Evolutionary conservation across 2,329 filamentous ascomycete genomes (phyloP), one percentile per base, ranked within the genome.

Genomic region (Cladosporium colombiae): DNA sequence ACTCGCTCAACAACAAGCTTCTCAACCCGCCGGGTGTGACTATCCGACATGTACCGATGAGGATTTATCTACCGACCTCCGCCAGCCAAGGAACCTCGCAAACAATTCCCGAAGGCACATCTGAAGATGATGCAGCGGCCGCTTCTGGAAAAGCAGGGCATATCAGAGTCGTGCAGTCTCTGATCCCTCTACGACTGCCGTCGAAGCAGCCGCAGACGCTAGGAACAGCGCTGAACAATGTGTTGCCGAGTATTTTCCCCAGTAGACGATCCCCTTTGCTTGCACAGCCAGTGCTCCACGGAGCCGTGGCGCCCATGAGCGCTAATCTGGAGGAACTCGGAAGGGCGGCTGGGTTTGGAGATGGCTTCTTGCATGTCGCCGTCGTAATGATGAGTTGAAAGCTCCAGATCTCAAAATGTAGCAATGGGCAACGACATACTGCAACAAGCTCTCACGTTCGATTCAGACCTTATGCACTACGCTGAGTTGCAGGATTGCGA

Each of bases 361-460:
- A 99, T 79, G 95, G 95, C 0, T 99, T 93, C 90, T 78, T 97
- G 29, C 92, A 92, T 77, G 79, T 97, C 50, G 91, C 92, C 62
- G 86, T 97, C 5, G 84, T 89, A 23, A 89, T 96, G 81, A 83
- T 92, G 74, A 81, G 80, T 16, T 85, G 74, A 78, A 18, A 49
- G 37, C 4, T 8, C 52, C 27, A 33, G 27, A 55, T 33, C 25
- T 33, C 3, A 33, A 46, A 8, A 21, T 2, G 40, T 33, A 33
- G 16, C n/a, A 14, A 33, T 55, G 27, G 29, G 25, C 16, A 29
- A 53, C 2, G 27, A 33, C 31, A 5, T 14, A 21, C 18, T 13
- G 52, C 27, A 21, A 21, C 25, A 29, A 18, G 31, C 18, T 55
- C 50, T 53, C 4, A 33, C 6, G 8, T 44, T 44, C 40, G 21